phyloP scores from a whole-genome alignment of 2,329 filamentous ascomycete genomes.

The Calonectria ilicicola region DNA sequence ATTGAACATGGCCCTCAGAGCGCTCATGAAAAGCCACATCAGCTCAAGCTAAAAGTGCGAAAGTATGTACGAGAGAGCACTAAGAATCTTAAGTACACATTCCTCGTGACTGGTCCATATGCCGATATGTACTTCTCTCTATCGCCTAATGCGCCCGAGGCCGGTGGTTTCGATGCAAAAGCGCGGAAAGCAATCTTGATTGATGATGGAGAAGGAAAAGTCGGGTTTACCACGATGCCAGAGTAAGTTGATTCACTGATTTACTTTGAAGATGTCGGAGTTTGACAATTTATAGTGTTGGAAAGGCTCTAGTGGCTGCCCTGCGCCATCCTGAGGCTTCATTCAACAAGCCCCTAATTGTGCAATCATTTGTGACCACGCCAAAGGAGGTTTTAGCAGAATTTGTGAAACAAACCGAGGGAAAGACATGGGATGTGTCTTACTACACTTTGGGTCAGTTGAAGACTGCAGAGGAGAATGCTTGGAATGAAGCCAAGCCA shows the following conservation, averaged over 20 bases:
- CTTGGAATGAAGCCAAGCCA: conserved; percentile 66
- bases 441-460: conserved; percentile 61
- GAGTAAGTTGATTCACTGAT: conserved; percentile 65
- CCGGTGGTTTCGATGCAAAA: conserved; percentile 70
- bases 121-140: conserved; percentile 70
- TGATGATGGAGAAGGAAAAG: conserved; percentile 69
- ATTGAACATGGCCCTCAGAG: conserved; percentile 71
- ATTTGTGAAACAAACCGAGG: conserved; percentile 74
- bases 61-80: conserved; percentile 67
- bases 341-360: conserved; percentile 69
- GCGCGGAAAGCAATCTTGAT: conserved; percentile 70
- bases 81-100: conserved; percentile 70
- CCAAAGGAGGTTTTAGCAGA: conserved; percentile 73
- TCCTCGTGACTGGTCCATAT: conserved; percentile 78
- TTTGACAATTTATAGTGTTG: conserved; percentile 62
- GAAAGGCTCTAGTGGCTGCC: conserved; percentile 72
- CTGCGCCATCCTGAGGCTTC: conserved; percentile 67
- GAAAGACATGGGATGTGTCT: conserved; percentile 55
- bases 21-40: conserved; percentile 73
- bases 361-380: conserved; percentile 79
- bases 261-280: accelerated
- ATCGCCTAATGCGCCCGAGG: conserved; percentile 41
- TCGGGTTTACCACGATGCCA: conserved; percentile 78
- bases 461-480: conserved; percentile 66
- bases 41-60: conserved; percentile 77